phyloP scores from a whole-genome alignment of 2,329 filamentous ascomycete genomes.

The Trichoderma atroviride region DNA sequence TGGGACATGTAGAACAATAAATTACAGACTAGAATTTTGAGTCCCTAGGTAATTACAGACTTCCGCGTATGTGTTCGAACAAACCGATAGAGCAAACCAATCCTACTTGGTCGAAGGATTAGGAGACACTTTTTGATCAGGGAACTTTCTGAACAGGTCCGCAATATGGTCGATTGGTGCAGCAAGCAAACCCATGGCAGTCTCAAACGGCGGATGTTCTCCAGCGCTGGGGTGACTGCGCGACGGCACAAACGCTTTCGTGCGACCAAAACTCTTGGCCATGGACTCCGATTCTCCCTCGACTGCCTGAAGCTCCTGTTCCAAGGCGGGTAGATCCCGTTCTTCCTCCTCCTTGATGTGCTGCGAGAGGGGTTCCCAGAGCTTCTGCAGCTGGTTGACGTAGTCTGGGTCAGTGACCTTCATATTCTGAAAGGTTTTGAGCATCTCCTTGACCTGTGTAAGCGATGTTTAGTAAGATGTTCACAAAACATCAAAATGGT shows the following conservation, averaged over 20 bases:
- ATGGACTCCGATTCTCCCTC: conserved; percentile 31
- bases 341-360: conserved; percentile 12
- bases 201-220: conserved; percentile 57
- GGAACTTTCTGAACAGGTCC: not conserved
- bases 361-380: not conserved
- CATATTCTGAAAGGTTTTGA: not conserved
- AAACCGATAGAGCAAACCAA: too few species aligned
- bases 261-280: conserved; percentile 50
- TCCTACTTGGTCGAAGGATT: not conserved
- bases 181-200: not conserved
- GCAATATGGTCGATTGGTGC: conserved; percentile 3
- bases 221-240: conserved; percentile 55
- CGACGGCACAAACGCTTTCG: conserved; percentile 57
- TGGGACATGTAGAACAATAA: too few species aligned
- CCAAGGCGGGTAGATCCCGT: not conserved
- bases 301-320: not conserved
- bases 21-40: too few species aligned
- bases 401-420: not conserved
- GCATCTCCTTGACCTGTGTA: not conserved
- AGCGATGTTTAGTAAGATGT: not conserved
- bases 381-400: not conserved
- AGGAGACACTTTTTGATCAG: not conserved
- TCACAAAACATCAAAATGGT: not conserved
- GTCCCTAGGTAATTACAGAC: too few species aligned
- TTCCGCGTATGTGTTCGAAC: too few species aligned